phyloP scores from a whole-genome alignment of 2,329 filamentous ascomycete species.

The Cladophialophora carrionii region DNA sequence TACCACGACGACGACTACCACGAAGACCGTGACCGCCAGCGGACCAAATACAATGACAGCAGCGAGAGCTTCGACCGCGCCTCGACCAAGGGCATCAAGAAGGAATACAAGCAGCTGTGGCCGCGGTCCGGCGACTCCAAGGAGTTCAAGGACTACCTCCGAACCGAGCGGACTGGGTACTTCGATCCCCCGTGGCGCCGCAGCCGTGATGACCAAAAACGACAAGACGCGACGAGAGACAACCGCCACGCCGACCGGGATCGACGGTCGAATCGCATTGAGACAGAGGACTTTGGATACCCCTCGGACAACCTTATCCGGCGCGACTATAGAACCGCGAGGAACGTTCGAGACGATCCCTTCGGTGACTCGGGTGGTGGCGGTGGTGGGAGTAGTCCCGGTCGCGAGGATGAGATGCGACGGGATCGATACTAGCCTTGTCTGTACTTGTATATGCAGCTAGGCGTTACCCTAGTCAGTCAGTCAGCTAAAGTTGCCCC shows the following conservation, averaged over 20 bases:
- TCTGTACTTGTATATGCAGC: not conserved
- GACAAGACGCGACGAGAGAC: not conserved
- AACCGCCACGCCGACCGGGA: not conserved
- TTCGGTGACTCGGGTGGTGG: not conserved
- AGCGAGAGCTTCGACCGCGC: not conserved
- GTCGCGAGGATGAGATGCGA: not conserved
- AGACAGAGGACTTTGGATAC: not conserved
- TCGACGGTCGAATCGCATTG: not conserved
- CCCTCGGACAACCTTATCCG: not conserved
- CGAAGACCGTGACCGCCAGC: not conserved
- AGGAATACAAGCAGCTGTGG: not conserved
- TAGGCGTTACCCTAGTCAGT: not conserved
- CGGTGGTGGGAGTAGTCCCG: not conserved
- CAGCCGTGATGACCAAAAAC: not conserved
- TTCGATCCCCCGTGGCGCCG: not conserved
- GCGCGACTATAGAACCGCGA: not conserved
- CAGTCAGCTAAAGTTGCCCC: not conserved
- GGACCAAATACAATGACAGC: not conserved
- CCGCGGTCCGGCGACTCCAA: not conserved
- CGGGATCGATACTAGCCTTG: not conserved
- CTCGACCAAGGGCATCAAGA: not conserved
- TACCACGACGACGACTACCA: not conserved
- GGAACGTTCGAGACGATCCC: not conserved
- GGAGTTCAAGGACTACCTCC: slow-evolving; percentile 9
- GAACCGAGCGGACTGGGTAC: not conserved